Percentiles rank a stretch among this genome's conserved stretches.
phyloP scores from a whole-genome alignment of 352 stramenopile genomes.

The Phytophthora tubulina region DNA sequence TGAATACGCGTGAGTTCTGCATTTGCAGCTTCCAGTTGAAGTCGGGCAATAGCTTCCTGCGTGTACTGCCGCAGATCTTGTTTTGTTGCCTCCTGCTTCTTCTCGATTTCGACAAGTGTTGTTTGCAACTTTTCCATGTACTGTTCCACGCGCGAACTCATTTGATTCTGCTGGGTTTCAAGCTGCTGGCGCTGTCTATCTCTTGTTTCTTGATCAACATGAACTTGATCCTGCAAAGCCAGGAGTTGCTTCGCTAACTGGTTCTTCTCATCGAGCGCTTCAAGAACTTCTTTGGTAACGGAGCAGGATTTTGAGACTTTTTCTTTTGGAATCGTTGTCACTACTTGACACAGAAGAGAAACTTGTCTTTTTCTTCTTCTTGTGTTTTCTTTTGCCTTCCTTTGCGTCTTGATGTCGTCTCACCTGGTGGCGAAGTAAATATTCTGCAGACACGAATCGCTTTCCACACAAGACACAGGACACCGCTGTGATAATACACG shows the following conservation, averaged over 20 bases:
- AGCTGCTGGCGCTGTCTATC: conserved; percentile 53
- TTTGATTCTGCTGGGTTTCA: conserved; percentile 61
- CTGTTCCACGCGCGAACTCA: conserved; percentile 56
- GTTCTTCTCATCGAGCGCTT: conserved; percentile 67
- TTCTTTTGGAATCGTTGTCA: conserved; percentile 37
- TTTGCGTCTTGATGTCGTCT: conserved; percentile 57
- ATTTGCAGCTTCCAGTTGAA: conserved; percentile 54
- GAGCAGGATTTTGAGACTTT: conserved; percentile 18
- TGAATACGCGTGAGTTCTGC: conserved; percentile 33
- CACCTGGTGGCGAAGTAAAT: conserved; percentile 76
- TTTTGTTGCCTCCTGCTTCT: conserved; percentile 67
- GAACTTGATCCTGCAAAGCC: conserved; percentile 65
- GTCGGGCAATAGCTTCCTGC: conserved; percentile 55
- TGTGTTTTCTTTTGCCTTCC: conserved; percentile 6
- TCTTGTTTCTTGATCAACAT: conserved; percentile 58
- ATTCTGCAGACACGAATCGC: conserved; percentile 78
- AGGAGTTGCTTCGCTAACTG: conserved; percentile 65
- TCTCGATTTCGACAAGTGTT: conserved; percentile 70
- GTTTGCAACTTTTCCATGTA: conserved; percentile 75
- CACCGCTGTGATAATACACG: conserved; percentile 35
- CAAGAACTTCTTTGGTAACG: conserved; percentile 50
- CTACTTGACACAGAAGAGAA: conserved; percentile 34
- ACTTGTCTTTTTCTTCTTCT: conserved; percentile 37
- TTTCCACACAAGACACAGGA: conserved; percentile 80
- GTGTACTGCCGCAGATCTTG: conserved; percentile 76